Conservation (phyloP, 208 protist species). For the Herpetomonas tarakana region DNA sequence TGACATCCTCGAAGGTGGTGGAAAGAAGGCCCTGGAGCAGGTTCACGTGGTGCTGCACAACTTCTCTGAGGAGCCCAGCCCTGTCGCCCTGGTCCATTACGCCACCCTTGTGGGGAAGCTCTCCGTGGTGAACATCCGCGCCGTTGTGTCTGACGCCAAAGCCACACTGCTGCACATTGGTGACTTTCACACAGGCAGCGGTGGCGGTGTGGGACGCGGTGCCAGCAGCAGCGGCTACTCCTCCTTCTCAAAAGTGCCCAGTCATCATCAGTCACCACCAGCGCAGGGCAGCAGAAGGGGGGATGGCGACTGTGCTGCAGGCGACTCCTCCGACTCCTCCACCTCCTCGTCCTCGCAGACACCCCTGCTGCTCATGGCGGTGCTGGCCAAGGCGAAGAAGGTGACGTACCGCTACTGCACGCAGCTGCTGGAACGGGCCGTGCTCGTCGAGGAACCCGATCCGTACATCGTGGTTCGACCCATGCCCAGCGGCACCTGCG, state of each 20-base stretch:
- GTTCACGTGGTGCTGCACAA: conserved; percentile 43
- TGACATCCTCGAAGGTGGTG: conserved; percentile 9
- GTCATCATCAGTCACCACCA: too few species aligned
- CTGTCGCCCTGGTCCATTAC: conserved; percentile 47
- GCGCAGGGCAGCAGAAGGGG: too few species aligned
- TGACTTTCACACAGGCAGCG: too few species aligned
- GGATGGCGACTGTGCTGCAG: too few species aligned
- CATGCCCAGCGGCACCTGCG: conserved; percentile 10
- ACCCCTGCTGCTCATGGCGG: conserved; percentile 16
- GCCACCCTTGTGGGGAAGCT: conserved; percentile 19
- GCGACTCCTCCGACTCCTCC: too few species aligned
- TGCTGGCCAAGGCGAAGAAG: conserved; percentile 51
- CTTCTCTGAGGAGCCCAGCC: conserved; percentile 45
- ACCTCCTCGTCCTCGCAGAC: too few species aligned
- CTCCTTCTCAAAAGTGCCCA: too few species aligned
- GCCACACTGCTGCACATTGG: conserved; percentile 37
- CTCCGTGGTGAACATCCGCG: conserved; percentile 32
- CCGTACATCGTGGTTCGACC: conserved; percentile 38
- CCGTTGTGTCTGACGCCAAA: conserved; percentile 55
- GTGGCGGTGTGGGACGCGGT: too few species aligned
- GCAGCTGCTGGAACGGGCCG: conserved; percentile 34
- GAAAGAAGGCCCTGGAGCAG: conserved; percentile 6
- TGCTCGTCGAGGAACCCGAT: conserved; percentile 28
- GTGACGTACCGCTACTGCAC: conserved; percentile 39
- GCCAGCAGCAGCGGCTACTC: too few species aligned